Evolutionary conservation across 805 yeast genomes (phyloP).

Genomic region (Sugiyamaella floridensis): DNA sequence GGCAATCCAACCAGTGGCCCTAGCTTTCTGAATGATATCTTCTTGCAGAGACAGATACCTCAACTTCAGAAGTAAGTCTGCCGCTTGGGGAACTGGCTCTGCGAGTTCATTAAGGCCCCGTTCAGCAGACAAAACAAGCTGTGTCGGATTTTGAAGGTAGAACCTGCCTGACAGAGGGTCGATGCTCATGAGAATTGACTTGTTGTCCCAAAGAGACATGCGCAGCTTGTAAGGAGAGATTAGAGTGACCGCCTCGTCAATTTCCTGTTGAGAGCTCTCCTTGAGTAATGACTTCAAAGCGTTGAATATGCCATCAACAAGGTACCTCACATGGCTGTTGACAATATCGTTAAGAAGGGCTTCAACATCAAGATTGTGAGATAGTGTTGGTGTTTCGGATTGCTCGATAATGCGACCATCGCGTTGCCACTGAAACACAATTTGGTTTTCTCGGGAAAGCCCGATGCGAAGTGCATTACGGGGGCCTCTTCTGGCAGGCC

Average conservation of each 20-base stretch:
- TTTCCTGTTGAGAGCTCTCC: neutral
- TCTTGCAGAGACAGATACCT: constrained; percentile 43
- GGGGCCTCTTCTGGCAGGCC: constrained; percentile 48
- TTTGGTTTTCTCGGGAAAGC: constrained; percentile 37
- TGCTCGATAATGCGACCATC: constrained; percentile 41
- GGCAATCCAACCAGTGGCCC: constrained; percentile 64
- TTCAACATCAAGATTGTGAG: constrained; percentile 33
- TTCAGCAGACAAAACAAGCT: constrained; percentile 32
- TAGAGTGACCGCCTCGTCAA: constrained; percentile 1
- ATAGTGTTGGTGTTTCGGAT: constrained; percentile 16
- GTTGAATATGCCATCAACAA: constrained; percentile 21
- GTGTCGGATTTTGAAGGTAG: constrained; percentile 37
- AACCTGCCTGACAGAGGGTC: constrained; percentile 21
- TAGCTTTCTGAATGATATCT: constrained; percentile 49
- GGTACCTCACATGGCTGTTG: constrained; percentile 35
- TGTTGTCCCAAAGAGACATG: constrained; percentile 16
- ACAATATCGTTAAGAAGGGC: constrained; percentile 35
- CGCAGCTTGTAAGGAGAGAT: constrained; percentile 13
- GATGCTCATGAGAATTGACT: constrained; percentile 18
- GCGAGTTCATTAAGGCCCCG: constrained; percentile 25
- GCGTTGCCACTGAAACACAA: constrained; percentile 57
- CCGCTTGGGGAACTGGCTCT: constrained; percentile 16
- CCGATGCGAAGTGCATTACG: constrained; percentile 58
- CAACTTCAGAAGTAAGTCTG: constrained; percentile 38
- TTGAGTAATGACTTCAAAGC: neutral